Evolutionary conservation across 2,329 filamentous ascomycete genomes (phyloP), one percentile per base, ranked within the genome.

Genomic region (Aspergillus transmontanensis): DNA sequence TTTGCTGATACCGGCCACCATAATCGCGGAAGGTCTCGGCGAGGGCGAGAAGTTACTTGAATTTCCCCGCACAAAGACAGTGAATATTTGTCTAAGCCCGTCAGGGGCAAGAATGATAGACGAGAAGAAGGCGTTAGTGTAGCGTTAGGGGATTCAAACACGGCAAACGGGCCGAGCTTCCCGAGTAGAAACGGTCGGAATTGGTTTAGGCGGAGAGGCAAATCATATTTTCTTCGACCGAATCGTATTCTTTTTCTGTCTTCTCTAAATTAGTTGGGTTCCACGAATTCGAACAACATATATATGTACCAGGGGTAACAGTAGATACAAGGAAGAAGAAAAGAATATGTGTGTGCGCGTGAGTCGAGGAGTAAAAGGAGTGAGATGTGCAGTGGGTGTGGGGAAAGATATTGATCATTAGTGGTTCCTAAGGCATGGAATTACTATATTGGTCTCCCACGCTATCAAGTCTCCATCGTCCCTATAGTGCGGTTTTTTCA

Each of bases 1-100:
- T 86, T 98, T 99, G 84, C 90, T 97, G 78, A 96, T 84, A 51
- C 88, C 84, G 60, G 86, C 85, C 61, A 91, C 86, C 91, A 94
- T 95, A 62, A 48, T 73, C 66, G 64, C 66, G 45, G 50, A 57
- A 41, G 51, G n/a, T 21, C 41, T 43, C 48, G 26, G 34, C 34
- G 54, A 43, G 30, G 34, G 21, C 12, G 19, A 23, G 45, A 48
- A 26, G 45, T 48, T 48, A 30, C 16, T 48, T 45, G 21, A 28
- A 16, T 32, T 53, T 41, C 58, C 30, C 45, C 48, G 57, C 59
- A 43, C 55, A 39, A 36, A n/a, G 43, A 55, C 32, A 28, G 41
- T 19, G 28, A 41, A 41, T 36, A 21, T 21, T 55, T 39, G 32
- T 55, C 34, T 36, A 55, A 39, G 51, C 32, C 51, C 53, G 41